These are phyloP conservation scores for Salix caprea DNA, from an alignment of 345 rosid genomes.

Conservation along the genomic window DNA sequence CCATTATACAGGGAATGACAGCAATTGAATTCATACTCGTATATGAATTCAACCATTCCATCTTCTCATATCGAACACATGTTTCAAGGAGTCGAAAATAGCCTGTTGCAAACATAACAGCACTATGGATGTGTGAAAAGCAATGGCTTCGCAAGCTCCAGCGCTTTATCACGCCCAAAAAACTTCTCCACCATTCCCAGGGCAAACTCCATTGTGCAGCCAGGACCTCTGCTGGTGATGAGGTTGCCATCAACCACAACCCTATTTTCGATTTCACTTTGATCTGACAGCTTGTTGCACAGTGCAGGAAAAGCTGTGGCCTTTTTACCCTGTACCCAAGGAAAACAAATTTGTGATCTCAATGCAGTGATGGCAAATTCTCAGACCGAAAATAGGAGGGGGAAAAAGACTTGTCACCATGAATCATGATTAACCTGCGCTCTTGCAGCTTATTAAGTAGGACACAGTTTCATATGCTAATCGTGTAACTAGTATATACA, in stretches of 20 bases:
- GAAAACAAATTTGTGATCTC: background rate
- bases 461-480: no score
- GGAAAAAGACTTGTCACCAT: no score
- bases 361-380: background rate
- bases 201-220: conserved; percentile 84
- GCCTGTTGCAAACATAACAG: background rate
- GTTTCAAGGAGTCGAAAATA: background rate
- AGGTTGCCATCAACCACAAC: conserved; percentile 92
- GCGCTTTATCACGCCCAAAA: conserved; percentile 63
- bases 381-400: background rate
- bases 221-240: conserved; percentile 86
- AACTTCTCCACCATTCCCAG: conserved; percentile 77
- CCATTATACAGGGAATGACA: no score
- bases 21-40: no score
- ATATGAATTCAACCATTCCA: no score
- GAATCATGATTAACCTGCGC: no score
- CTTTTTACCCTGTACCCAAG: conserved; percentile 66
- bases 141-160: conserved; percentile 65
- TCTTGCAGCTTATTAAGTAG: no score
- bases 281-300: conserved; percentile 73
- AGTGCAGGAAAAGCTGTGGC: conserved; percentile 85
- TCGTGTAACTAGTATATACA: no score
- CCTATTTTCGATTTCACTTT: conserved; percentile 66
- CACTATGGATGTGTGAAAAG: conserved; percentile 38
- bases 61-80: no score